These are phyloP conservation scores for Tephrocybe sp. DNA, from an alignment of 768 basidiomycete genomes.

Conservation along the genomic window DNA sequence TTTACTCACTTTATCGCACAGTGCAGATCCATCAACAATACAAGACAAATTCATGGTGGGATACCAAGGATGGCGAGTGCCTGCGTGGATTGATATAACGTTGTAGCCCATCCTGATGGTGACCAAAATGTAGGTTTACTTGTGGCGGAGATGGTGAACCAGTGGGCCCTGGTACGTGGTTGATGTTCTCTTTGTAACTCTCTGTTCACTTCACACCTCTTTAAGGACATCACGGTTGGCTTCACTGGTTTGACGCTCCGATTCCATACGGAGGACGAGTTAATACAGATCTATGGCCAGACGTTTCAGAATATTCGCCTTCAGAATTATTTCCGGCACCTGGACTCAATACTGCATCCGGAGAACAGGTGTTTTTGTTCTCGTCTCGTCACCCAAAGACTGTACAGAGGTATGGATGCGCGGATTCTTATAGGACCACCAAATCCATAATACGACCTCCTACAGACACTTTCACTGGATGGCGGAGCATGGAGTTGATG, in stretches of 20 bases:
- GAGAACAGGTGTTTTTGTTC: conserved; percentile 67
- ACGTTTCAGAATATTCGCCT: conserved; percentile 64
- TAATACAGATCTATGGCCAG: conserved; percentile 80
- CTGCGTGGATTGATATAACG: background rate
- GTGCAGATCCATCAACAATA: conserved; percentile 73
- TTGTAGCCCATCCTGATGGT: background rate
- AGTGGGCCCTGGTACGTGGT: conserved; percentile 50
- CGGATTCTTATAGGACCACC: background rate
- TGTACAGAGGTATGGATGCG: conserved; percentile 47
- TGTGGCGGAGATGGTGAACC: conserved; percentile 69
- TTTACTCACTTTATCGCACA: conserved; percentile 16
- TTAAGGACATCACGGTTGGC: conserved; percentile 77
- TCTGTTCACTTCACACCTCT: background rate
- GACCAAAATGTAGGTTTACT: conserved; percentile 52
- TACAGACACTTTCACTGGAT: conserved; percentile 77
- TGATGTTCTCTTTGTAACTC: background rate
- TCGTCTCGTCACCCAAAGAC: conserved; percentile 77
- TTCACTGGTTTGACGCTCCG: conserved; percentile 79
- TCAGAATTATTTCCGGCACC: conserved; percentile 71
- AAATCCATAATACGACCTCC: background rate
- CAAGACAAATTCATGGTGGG: conserved; percentile 84
- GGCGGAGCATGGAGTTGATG: conserved; percentile 78
- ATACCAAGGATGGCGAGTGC: conserved; percentile 79
- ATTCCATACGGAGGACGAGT: conserved; percentile 67
- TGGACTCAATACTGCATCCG: conserved; percentile 55